Base-by-base conservation (phyloP, 805 yeast species). In the Osmozyma mogii region DNA sequence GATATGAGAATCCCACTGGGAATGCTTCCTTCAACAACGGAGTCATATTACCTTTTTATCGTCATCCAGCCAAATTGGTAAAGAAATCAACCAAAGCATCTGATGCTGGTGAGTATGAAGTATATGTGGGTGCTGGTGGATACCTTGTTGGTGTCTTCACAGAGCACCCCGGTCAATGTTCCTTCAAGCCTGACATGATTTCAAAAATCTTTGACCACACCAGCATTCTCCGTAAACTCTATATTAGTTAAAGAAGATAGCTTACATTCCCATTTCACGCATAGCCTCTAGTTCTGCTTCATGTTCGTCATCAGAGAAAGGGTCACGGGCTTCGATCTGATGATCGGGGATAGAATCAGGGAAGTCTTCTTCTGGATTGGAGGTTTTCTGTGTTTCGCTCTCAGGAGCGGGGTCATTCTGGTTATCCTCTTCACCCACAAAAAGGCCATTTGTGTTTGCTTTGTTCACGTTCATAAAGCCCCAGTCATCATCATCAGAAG, bases 51-150 rank as follows among this genome's bases (percentile, higher is more conserved):
- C 76, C 80, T 1, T 69, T 75, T 38, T 64, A 50, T 44, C 56
- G 68, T 31, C 52, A 55, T 20, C 52, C 56, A 12, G 54, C 73
- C 3, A 67, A 58, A 40, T 41, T 74, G 24, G 65, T 69, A 8
- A 22, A 31, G 26, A 17, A 32, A 33, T 15, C 30, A 25, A 17
- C 16, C 6, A 15, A 27, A 14, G 23, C 28, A 24, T 22, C 23
- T 22, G 27, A 21, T 1, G 36, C 32, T 5, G 44, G 50, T 17
- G 42, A 43, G 11, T 41, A 67, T 26, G 75, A 71, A 14, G 54
- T 72, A 6, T 66, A 58, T 37, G 56, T 67, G 34, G 58, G 70
- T 38, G 56, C 71, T 2, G 75, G 75, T 3, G 80, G 80, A 0
- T 74, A 58, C 38, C 36, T 74, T 28, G 55, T 75, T 28, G 67